Conservation (phyloP, 2,329 filamentous ascomycete species). For the Calonectria montana region DNA sequence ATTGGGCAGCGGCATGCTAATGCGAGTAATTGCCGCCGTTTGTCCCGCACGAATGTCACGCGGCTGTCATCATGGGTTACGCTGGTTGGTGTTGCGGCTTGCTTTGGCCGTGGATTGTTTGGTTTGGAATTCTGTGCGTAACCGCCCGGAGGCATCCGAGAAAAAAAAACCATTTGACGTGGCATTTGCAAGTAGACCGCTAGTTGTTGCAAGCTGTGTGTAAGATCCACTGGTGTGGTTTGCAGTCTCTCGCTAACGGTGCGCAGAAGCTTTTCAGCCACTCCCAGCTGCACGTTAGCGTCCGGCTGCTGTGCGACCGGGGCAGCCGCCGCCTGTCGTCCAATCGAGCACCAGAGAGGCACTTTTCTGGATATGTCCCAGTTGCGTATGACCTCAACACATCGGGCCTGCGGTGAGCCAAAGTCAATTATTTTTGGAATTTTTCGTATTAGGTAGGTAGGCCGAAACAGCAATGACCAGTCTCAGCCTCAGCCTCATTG, state of each 20-base stretch:
- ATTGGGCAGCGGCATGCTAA: neutral
- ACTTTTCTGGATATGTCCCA: neutral
- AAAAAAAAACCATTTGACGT: constrained; percentile 25
- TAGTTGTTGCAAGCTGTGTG: constrained; percentile 6
- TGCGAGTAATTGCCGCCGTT: neutral
- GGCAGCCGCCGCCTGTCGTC: neutral
- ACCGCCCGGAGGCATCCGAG: constrained; percentile 38
- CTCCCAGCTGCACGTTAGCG: constrained; percentile 8
- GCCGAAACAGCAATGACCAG: neutral
- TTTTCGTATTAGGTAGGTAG: neutral
- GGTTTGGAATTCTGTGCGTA: constrained; percentile 33
- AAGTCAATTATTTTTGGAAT: neutral
- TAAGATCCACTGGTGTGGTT: neutral
- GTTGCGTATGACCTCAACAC: constrained; percentile 7
- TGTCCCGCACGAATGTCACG: constrained; percentile 4
- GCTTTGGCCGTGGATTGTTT: constrained; percentile 27
- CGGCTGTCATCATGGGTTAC: constrained; percentile 5
- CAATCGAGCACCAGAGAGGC: constrained; percentile 9
- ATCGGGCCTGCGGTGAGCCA: neutral
- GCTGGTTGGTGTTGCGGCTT: constrained; percentile 15
- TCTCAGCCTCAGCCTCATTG: neutral
- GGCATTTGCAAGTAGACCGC: constrained; percentile 28
- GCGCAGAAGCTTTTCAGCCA: constrained; percentile 12
- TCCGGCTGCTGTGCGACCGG: neutral
- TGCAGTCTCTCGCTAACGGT: neutral